Base-by-base conservation (phyloP, 306 rosid species). In the Purshia tridentata region DNA sequence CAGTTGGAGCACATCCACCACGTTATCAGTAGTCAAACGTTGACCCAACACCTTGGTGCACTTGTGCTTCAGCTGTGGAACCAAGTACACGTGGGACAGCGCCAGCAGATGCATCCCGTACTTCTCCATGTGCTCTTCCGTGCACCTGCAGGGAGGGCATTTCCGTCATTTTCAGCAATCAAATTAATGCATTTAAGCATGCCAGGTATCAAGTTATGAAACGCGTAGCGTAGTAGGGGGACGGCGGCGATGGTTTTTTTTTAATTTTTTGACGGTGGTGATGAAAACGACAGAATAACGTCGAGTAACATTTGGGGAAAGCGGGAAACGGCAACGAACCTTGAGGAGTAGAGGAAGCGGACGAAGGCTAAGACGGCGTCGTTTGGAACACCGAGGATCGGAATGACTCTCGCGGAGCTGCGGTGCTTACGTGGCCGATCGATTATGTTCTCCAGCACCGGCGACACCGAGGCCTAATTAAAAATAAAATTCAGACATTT, bases 1-100 rank as follows among this genome's bases (percentile, higher is more conserved):
- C 16, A 94, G 88, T 75, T 94, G 98, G 15, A 94, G 88, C 45
- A 91, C 75, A 44, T 94, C 99, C 76, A 94, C 96, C 50, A 90
- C 97, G 81, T 86, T 89, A 18, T 91, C 97, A 2, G 64, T 62
- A 23, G 88, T 82, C 73, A 94, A 77, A 64, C 95, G 84, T 54
- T 84, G 83, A 3, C 68, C 75, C 39, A 94, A 56, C 4, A 78
- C 90, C 82, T 86, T 94, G 35, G 62, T 73, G 80, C 96, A 91
- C 7, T 70, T 76, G 77, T 81, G 90, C 73, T 94, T 94, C 87
- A 94, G 84, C 60, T 88, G 89, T 11, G 97, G 96, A 19, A 94
- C 90, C 66, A 76, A 15, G 83, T 91, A 91, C 51, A 91, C 96
- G 77, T 94, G 99, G 20, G 99, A 88, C 81, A 94, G 80, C 50